Percentiles rank a stretch among this genome's conserved stretches.
These are phyloP conservation scores for Podospora sp. DNA, from an alignment of 495 filamentous ascomycete genomes.

Conservation along the genomic window DNA sequence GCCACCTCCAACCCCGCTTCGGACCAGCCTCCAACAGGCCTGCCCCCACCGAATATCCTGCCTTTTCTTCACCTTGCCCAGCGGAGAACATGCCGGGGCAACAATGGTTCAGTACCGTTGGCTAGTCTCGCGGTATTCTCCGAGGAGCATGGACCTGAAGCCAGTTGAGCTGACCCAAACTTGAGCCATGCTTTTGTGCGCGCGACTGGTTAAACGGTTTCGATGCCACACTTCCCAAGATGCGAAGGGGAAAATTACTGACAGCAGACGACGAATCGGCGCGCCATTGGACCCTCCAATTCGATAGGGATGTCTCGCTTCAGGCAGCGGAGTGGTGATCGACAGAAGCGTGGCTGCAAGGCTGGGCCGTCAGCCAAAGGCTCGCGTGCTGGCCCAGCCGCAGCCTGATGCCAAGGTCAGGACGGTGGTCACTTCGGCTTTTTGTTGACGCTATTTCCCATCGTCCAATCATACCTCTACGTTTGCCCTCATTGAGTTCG, in stretches of 20 bases:
- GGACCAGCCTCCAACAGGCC: neutral
- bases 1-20: neutral
- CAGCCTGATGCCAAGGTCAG: neutral
- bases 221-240: neutral
- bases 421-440: neutral
- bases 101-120: neutral
- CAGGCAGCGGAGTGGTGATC: neutral
- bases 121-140: neutral
- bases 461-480: neutral
- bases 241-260: neutral
- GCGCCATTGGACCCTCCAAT: neutral
- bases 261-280: neutral
- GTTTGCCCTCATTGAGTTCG: neutral
- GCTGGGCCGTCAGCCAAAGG: neutral
- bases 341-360: neutral
- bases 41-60: neutral
- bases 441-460: neutral
- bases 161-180: neutral
- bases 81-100: neutral
- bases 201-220: too few relatives aligned
- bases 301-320: neutral
- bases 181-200: too few relatives aligned
- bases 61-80: neutral
- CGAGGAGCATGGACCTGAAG: neutral
- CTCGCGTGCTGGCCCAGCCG: neutral